Evolutionary conservation across 2,329 filamentous ascomycete species (phyloP).

Genomic region (Sphaerulina vaccinii): DNA sequence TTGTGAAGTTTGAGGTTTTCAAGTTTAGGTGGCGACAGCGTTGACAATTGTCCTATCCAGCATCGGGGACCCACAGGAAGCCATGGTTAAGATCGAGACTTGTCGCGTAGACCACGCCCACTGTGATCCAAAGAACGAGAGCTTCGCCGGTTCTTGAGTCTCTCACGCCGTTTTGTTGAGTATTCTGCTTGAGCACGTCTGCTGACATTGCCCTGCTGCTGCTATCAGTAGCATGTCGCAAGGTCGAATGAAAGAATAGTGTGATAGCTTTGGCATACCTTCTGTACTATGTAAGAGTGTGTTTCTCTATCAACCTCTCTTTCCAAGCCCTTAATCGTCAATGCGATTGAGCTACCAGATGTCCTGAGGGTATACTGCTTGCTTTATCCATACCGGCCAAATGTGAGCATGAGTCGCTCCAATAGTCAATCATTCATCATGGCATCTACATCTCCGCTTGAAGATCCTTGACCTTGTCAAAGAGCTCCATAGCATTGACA

Average conservation of each 20-base stretch:
- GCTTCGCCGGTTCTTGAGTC: too few species aligned
- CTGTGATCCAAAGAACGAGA: too few species aligned
- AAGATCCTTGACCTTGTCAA: conserved; percentile 44
- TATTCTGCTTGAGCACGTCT: too few species aligned
- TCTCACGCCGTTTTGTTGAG: too few species aligned
- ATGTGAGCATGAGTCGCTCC: neutral
- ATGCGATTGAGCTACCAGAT: neutral
- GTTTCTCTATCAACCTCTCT: neutral
- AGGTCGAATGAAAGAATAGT: neutral
- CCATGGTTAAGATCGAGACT: too few species aligned
- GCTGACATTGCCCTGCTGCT: too few species aligned
- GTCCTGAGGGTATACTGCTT: conserved; percentile 1
- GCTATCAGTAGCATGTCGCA: too few species aligned
- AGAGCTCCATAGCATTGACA: conserved; percentile 48
- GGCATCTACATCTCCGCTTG: conserved; percentile 40
- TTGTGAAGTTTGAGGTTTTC: too few species aligned
- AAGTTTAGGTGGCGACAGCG: too few species aligned
- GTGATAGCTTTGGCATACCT: neutral
- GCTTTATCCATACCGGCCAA: neutral
- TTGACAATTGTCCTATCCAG: too few species aligned
- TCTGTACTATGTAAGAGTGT: conserved; percentile 1
- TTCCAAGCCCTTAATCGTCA: neutral
- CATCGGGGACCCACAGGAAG: too few species aligned
- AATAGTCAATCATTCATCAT: neutral
- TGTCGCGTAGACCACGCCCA: too few species aligned